Conservation (phyloP, 2,329 filamentous ascomycete species). For the Diaporthe sp. region DNA sequence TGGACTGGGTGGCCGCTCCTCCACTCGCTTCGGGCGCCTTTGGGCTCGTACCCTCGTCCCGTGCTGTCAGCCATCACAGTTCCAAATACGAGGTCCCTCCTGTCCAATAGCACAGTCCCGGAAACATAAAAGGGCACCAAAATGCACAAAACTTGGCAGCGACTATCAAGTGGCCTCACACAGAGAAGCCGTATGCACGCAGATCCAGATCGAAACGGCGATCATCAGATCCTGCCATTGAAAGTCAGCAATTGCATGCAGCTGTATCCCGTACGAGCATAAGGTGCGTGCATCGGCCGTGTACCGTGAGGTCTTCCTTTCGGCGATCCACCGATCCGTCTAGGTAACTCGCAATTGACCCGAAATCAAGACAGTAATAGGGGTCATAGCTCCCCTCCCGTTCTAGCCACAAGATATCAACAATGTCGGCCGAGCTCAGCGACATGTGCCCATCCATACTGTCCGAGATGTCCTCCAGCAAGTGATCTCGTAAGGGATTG, state of each 20-base stretch:
- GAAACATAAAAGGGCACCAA: not conserved
- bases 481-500: not conserved
- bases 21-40: not conserved
- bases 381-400: not conserved
- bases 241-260: not conserved
- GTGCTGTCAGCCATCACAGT: constrained; percentile 5
- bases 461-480: not conserved
- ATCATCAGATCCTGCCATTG: not conserved
- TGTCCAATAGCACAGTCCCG: constrained; percentile 3
- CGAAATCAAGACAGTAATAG: not conserved
- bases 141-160: constrained; percentile 15
- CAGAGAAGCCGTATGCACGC: not conserved
- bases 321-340: not conserved
- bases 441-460: not conserved
- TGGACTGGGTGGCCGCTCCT: constrained; percentile 11
- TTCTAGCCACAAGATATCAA: not conserved
- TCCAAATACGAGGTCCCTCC: constrained; percentile 6
- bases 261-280: not conserved
- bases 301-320: not conserved
- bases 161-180: not conserved
- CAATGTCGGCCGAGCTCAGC: not conserved
- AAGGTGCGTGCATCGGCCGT: not conserved
- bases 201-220: not conserved
- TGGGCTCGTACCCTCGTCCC: not conserved
- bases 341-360: not conserved